Base-by-base conservation (phyloP, 2,329 filamentous ascomycete genomes). In the Aspergillus puulaauensis region DNA sequence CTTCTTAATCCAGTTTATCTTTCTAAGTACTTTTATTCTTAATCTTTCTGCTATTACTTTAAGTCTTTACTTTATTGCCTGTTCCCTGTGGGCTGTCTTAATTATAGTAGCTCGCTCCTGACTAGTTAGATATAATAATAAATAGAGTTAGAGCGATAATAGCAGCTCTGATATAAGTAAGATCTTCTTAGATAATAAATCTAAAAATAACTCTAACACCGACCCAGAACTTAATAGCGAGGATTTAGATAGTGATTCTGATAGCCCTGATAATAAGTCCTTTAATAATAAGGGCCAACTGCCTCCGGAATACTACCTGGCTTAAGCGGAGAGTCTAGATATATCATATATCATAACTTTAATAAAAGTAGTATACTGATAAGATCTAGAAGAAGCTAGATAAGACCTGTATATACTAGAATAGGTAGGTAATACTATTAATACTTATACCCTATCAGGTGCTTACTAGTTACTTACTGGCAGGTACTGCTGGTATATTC, bases 321-420 rank as follows among this genome's bases (percentile, higher is more conserved):
- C 59, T 14, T 52, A 68, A 58, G 65, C 67, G 33, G 52, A 70
- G 59, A 59, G 35, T 43, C 58, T 70, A 2, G 49, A 72, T 63
- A 31, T 70, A 24, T 68, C 62, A 72, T 63, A 31, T 70, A 24
- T 68, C 62, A 5, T 40, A 65, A 57, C 67, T 71, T 39, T 31
- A 57, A 62, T 49, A 72, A 55, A 69, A 69, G 59, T 53, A 53
- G 15, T 72, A 72, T 37, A 70, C 66, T 50, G 48, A n/a, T 0
- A 65, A 46, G 21, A 71, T 59, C 9, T 44, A 72, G 61, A 41
- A 63, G 35, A 68, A 57, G 21, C 58, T 72, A 15, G 63, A 72
- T 49, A n/a, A 71, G 52, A 67, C 60, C 17, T 17, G 41, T 15
- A 54, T 62, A 45, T 66, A 65, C 47, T 73, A 53, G 64, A 50